phyloP scores from a whole-genome alignment of 345 rosid genomes.

The Camelina sativa region DNA sequence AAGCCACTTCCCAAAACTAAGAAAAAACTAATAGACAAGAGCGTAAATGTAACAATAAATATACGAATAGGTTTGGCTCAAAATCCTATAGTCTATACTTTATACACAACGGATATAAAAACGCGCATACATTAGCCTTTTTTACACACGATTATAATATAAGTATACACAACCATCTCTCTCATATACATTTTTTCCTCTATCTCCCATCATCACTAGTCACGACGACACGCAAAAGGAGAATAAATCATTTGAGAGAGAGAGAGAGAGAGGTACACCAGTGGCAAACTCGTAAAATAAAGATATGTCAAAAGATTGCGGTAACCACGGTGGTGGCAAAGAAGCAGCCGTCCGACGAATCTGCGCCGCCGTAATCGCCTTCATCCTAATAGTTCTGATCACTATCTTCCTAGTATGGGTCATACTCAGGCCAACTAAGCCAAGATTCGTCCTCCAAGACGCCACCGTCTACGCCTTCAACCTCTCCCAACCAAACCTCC shows the following conservation, averaged over 20 bases:
- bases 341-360: slow-evolving; percentile 40
- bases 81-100: background rate
- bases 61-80: background rate
- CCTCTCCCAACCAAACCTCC: slow-evolving; percentile 65
- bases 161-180: slow-evolving; percentile 30
- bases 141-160: slow-evolving; percentile 22
- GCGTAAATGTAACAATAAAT: slow-evolving; percentile 14
- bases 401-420: slow-evolving; percentile 80
- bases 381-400: slow-evolving; percentile 58
- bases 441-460: slow-evolving; percentile 86
- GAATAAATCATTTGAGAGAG: slow-evolving; percentile 4
- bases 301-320: slow-evolving; percentile 46
- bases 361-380: slow-evolving; percentile 49
- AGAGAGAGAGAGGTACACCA: slow-evolving; percentile 12
- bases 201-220: slow-evolving; percentile 27
- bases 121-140: slow-evolving; percentile 23
- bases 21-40: slow-evolving; percentile 5
- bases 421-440: slow-evolving; percentile 77
- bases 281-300: slow-evolving; percentile 43
- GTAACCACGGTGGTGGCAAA: slow-evolving; percentile 47
- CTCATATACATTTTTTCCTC: slow-evolving; percentile 31
- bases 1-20: background rate
- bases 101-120: slow-evolving; percentile 21
- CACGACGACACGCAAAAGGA: slow-evolving; percentile 27
- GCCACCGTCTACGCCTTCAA: slow-evolving; percentile 89